phyloP scores from a whole-genome alignment of 202 grass and related monocot genomes.

The Schoenoplectus triqueter region DNA sequence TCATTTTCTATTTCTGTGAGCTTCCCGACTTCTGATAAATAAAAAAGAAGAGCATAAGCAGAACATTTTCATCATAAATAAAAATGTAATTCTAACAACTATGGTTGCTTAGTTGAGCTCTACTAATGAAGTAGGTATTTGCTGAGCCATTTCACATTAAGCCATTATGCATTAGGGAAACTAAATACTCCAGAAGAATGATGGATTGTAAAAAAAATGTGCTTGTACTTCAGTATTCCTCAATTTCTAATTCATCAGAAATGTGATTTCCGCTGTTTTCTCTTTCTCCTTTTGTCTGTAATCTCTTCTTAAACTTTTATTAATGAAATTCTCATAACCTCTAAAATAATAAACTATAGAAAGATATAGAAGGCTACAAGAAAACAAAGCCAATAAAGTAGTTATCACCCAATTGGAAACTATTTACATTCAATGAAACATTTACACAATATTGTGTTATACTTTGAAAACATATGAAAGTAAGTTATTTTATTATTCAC shows the following conservation, averaged over 20 bases:
- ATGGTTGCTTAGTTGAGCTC: not conserved
- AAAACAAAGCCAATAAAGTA: conserved; percentile 6
- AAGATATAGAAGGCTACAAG: not conserved
- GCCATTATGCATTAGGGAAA: too few relatives aligned
- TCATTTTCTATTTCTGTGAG: conserved; percentile 44
- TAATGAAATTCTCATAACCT: too few relatives aligned
- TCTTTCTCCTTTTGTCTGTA: too few relatives aligned
- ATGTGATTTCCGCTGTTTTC: not conserved
- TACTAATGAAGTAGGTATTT: conserved; percentile 1
- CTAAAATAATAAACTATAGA: not conserved
- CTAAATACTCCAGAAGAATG: not conserved
- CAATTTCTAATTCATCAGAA: conserved; percentile 18
- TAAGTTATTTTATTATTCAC: conserved; percentile 3
- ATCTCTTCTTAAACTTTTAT: too few relatives aligned
- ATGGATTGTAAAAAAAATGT: not conserved
- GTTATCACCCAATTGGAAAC: conserved; percentile 8
- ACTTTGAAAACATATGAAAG: conserved; percentile 18
- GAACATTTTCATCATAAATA: conserved; percentile 4
- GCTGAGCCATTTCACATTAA: conserved; percentile 8
- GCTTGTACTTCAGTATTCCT: not conserved
- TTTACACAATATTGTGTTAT: not conserved
- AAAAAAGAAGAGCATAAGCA: conserved; percentile 21
- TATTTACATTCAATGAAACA: not conserved
- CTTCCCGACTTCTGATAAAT: conserved; percentile 67
- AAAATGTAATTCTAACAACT: too few relatives aligned